Evolutionary conservation across 768 basidiomycete genomes (phyloP), one percentile per base, ranked within the genome.

Genomic region (Hygrocybe punicea): DNA sequence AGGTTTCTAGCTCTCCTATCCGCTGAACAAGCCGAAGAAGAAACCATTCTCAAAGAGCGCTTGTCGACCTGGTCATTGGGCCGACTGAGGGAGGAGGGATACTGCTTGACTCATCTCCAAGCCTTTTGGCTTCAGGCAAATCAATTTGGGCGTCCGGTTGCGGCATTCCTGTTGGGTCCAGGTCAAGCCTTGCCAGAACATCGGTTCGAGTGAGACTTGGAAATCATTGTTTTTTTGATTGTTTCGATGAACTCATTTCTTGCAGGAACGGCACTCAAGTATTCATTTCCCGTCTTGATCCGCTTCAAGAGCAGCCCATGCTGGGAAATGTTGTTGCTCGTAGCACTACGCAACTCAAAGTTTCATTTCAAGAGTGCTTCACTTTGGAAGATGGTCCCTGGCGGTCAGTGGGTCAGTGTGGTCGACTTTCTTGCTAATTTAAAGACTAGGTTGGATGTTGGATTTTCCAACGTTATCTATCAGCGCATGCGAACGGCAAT

Each of bases 401-500:
- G 86, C 72, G 83, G 37, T 61, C 14, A 10, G 51, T 36, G 17
- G 19, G 33, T 25, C 56, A 14, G 14, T 19, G 4, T 16, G 7
- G 8, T 36, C 36, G 6, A 35, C 17, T 21, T 33, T 24, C 9
- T 37, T 25, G 35, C 9, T 50, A 17, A 35, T 35, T 14, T 14
- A n/a, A 24, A 25, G 14, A 10, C 24, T 25, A 61, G 60, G 39
- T 64, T 95, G 45, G 93, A 95, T 63, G 67, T 92, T 2, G 88
- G 86, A 5, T 76, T 77, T 9, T 84, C 84, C 21, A 83, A 84
- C 58, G 78, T 90, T 46, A 78, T 84, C 13, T 85, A 80, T 58
- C 76, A 83, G 29, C 80, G 89, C 42, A 92, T 93, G 83, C 77
- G 82, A 8, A 71, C 76, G 2, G 91, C 93, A 9, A 78, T 94